Conservation (phyloP, 2,329 filamentous ascomycete species). For the Botryosphaeria dothidea region DNA sequence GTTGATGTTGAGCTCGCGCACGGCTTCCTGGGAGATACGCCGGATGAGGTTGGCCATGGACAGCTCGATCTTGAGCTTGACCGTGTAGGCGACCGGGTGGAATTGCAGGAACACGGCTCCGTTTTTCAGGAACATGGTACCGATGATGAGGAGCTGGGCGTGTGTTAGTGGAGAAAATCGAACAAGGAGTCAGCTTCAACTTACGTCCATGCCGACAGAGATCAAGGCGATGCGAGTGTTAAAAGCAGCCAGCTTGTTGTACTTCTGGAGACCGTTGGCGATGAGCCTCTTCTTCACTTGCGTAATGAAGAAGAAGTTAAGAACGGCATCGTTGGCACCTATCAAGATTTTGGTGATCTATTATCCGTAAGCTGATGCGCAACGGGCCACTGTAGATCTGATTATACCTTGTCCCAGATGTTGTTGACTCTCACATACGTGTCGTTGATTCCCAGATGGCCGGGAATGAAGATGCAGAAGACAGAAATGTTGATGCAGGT, state of each 20-base stretch:
- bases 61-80: constrained; percentile 49
- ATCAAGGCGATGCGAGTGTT: constrained; percentile 30
- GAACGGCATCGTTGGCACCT: constrained; percentile 26
- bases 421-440: constrained; percentile 26
- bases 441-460: constrained; percentile 27
- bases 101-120: constrained; percentile 35
- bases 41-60: constrained; percentile 45
- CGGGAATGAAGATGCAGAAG: constrained; percentile 33
- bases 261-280: constrained; percentile 30
- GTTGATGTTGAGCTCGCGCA: background rate
- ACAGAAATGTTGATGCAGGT: constrained; percentile 33
- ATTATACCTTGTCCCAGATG: constrained; percentile 1
- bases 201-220: constrained; percentile 30
- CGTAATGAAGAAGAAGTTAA: constrained; percentile 32
- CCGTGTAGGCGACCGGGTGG: constrained; percentile 45
- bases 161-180: background rate
- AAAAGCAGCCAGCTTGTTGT: constrained; percentile 28
- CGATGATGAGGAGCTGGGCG: constrained; percentile 15
- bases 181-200: background rate
- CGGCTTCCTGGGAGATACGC: background rate
- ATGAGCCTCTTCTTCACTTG: constrained; percentile 29
- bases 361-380: background rate
- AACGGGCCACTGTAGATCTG: too few relatives aligned
- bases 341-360: constrained; percentile 29
- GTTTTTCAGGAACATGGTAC: constrained; percentile 17